A percentile compares a stretch with the other conserved stretches of the same genome.
phyloP scores from a whole-genome alignment of 495 filamentous ascomycete genomes.

The Tirmania nivea region DNA sequence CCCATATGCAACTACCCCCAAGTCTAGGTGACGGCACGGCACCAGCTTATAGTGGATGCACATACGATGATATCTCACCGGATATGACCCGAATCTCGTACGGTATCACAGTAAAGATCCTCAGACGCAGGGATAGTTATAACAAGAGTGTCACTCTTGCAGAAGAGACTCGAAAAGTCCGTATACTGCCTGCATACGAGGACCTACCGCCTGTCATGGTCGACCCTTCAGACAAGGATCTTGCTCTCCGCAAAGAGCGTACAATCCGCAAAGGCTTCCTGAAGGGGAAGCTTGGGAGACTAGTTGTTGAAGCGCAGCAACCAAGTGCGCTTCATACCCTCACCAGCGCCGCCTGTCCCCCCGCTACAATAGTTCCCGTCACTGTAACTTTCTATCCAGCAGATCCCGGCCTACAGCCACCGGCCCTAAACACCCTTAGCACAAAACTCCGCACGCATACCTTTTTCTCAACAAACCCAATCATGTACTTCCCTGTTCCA shows the following conservation, averaged over 20 bases:
- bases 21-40: conserved; percentile 44
- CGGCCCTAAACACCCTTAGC: conserved; percentile 40
- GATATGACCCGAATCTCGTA: conserved; percentile 64
- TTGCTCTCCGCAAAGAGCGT: conserved; percentile 53
- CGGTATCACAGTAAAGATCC: conserved; percentile 37
- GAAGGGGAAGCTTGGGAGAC: conserved; percentile 47
- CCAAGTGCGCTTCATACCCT: conserved; percentile 44
- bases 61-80: conserved; percentile 63
- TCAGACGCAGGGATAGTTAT: conserved; percentile 16
- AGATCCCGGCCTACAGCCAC: conserved; percentile 29
- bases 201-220: conserved; percentile 62
- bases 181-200: conserved; percentile 48
- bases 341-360: conserved; percentile 22
- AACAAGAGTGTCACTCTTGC: conserved; percentile 21
- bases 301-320: conserved; percentile 53
- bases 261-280: conserved; percentile 56
- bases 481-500: conserved; percentile 37
- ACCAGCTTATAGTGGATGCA: conserved; percentile 26
- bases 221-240: conserved; percentile 35
- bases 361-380: conserved; percentile 19
- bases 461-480: conserved; percentile 34
- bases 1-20: conserved; percentile 63
- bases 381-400: conserved; percentile 16
- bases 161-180: conserved; percentile 38
- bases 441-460: conserved; percentile 57